Percentiles rank a stretch among this genome's conserved stretches.
Conservation (phyloP, 2,329 filamentous ascomycete species). For the Paracoccidioides brasiliensis region DNA sequence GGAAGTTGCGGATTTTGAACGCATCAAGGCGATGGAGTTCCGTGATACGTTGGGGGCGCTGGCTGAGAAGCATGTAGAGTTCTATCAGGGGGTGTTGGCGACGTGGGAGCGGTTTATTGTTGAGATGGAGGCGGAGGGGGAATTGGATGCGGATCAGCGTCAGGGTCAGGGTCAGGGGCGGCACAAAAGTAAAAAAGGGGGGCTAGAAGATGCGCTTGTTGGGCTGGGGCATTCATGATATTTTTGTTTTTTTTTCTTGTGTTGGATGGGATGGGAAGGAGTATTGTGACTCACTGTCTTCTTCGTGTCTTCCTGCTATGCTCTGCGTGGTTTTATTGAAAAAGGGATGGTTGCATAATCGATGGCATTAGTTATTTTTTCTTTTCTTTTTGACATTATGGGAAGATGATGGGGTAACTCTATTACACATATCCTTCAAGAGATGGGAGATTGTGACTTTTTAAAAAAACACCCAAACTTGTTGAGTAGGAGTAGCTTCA, state of each 20-base stretch:
- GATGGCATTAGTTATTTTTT: not conserved
- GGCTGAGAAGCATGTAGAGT: conserved; percentile 73
- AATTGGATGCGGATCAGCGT: conserved; percentile 1
- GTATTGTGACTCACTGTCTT: not conserved
- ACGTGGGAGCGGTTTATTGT: conserved; percentile 84
- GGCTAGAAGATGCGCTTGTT: not conserved
- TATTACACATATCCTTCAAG: not conserved
- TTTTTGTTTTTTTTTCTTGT: not conserved
- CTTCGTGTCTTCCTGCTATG: not conserved
- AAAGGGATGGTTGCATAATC: not conserved
- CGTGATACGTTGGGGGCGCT: conserved; percentile 71
- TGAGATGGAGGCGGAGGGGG: conserved; percentile 57
- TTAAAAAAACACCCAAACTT: no score
- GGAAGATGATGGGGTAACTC: not conserved
- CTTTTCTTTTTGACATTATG: not conserved
- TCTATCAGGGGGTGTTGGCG: conserved; percentile 66
- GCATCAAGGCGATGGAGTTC: conserved; percentile 91
- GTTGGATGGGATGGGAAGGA: not conserved
- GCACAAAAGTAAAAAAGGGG: not conserved
- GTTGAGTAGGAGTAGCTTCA: no score
- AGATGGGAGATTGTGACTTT: no score
- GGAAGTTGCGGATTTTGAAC: conserved; percentile 86
- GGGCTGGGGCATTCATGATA: conserved; percentile 2
- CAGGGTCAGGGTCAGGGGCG: not conserved
- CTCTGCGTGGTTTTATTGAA: not conserved